Base-by-base conservation (phyloP, 441 rosid species). In the Macaranga tanarius region DNA sequence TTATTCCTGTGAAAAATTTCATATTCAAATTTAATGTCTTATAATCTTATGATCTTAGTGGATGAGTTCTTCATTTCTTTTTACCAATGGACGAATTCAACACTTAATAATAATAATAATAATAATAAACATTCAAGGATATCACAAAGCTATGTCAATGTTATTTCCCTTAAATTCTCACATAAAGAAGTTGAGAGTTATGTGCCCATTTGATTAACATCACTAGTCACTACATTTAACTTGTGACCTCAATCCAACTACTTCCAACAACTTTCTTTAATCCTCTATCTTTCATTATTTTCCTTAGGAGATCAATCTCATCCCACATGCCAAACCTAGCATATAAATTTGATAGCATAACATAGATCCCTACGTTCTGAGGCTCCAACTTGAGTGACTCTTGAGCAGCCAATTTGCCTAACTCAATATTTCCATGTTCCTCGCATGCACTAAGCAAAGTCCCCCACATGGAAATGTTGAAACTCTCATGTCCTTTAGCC, bases 341-440 rank as follows among this genome's bases (percentile, higher is more conserved):
- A 77, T 83, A 88, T 44, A 88, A 79, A 61, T 86, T 88, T 9
- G 88, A 84, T 42, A 84, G 76, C 84, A 79, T 67, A 38, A 79
- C 75, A 57, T 83, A 76, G 64, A 86, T 76, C 50, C 88, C 87
- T n/a, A 76, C 79, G 63, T 83, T 88, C n/a, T 72, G 59, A 38
- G 90, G 87, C 67, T 85, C 90, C 76, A 81, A 73, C 50, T 85
- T 80, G 5, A 88, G 87, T 17, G 90, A 88, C 75, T 72, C 84
- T 67, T 23, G 76, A 51, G 90, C 86, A 61, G 87, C 89, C 73
- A 88, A 74, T 78, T 69, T 76, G 40, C 85, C 90, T 78, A 85
- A 48, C 75, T 83, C 85, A 23, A 85, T 58, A 67, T 82, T 79
- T 40, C 87, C 82, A 20, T 71, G 72, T 47, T 81, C 82, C 50